Conservation (phyloP, 371 early-diverging fungal species). For the Mortierella sp. region DNA sequence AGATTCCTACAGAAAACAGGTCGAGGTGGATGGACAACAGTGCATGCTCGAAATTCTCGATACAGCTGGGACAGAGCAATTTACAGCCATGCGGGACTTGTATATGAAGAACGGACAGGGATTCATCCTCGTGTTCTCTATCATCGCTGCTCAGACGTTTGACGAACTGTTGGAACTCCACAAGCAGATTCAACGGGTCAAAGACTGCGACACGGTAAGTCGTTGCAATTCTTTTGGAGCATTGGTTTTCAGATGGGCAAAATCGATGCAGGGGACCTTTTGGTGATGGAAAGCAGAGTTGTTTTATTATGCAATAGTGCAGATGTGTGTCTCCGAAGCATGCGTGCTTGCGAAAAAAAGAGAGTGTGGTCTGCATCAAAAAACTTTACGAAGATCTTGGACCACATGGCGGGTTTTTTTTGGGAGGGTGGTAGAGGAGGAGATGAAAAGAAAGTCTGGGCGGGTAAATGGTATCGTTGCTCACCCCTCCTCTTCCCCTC, state of each 20-base stretch:
- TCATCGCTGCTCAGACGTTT: constrained; percentile 85
- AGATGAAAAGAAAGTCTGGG: no score
- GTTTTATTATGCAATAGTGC: no score
- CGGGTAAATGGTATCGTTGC: no score
- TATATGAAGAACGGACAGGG: constrained; percentile 95
- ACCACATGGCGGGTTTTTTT: no score
- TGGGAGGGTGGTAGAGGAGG: no score
- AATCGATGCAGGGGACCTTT: neutral
- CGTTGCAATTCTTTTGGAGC: neutral
- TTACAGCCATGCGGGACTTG: constrained; percentile 91
- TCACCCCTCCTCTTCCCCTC: no score
- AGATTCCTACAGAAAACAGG: constrained; percentile 90
- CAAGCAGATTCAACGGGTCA: constrained; percentile 84
- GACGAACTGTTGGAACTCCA: constrained; percentile 81
- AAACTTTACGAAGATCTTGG: no score
- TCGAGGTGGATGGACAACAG: constrained; percentile 86
- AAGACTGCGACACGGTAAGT: constrained; percentile 81
- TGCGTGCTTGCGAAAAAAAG: no score
- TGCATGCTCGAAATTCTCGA: constrained; percentile 92
- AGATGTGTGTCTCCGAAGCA: no score
- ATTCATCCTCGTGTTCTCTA: constrained; percentile 87
- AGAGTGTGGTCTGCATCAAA: no score
- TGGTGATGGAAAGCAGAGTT: no score
- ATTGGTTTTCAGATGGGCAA: neutral
- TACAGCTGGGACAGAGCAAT: constrained; percentile 91